Base-by-base conservation (phyloP, 163 green algal genomes). In the Scenedesmus sp. region DNA sequence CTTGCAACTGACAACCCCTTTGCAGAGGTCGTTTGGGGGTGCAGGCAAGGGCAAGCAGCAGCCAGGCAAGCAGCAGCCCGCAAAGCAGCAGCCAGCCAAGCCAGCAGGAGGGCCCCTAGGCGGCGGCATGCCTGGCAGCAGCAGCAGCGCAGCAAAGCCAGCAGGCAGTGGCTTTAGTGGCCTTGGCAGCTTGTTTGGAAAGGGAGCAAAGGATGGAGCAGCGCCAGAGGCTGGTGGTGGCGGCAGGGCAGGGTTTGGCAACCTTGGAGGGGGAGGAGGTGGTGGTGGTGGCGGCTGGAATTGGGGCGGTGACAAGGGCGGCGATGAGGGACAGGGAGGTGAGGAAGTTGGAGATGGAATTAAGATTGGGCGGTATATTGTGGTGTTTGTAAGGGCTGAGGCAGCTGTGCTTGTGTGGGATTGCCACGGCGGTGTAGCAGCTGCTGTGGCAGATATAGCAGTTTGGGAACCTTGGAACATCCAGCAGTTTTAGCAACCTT, bases 261-360 rank as follows among this genome's bases (percentile, higher is more conserved):
- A 9, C 26, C 23, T 81, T 20, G 90, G 90, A n/a, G 90, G 70
- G 62, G 88, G 89, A 12, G 82, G 52, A 23, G 26, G 82, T 26
- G 73, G 90, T 12, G 90, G 90, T 81, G 90, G 90, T 57, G 90
- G 90, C 20, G 84, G 90, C 23, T 91, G 67, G 67, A 88, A 74
- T 16, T 88, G 90, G 84, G 90, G 90, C 23, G 90, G 73, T 20
- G 90, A 26, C 1, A 55, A 54, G 20, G 89, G 34, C 74, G 89
- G 86, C 26, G 82, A 89, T 13, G 46, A 52, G 88, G 88, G 20
- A 26, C 84, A 79, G 84, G 82, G 64, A 62, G 55, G 82, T 73
- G 55, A 86, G 66, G 16, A 26, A 1, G 34, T 46, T 46, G 34
- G 34, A 46, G 34, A 46, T 1, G 34, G 34, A 46, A 46, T 46